phyloP scores from a whole-genome alignment of 257 asterid species.

The Solanum tarapatanum region DNA sequence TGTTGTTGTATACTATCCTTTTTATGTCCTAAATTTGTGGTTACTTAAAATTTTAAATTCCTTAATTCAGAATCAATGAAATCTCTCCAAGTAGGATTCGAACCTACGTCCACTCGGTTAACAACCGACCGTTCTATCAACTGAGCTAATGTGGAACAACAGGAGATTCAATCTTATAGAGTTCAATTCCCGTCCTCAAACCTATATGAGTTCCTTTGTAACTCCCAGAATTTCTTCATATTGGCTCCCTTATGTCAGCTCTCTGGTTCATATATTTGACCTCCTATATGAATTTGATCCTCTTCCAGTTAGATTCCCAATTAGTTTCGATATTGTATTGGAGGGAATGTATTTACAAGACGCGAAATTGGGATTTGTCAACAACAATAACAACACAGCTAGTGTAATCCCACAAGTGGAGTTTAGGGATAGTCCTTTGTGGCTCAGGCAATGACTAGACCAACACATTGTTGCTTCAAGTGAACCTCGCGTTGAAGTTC shows the following conservation, averaged over 20 bases:
- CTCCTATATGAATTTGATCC: neutral
- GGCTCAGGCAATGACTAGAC: neutral
- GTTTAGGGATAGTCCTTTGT: neutral
- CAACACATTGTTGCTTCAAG: neutral
- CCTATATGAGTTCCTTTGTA: neutral
- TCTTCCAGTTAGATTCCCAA: neutral
- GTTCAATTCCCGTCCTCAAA: neutral
- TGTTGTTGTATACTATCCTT: neutral
- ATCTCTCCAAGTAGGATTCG: neutral
- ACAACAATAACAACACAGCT: neutral
- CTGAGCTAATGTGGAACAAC: neutral
- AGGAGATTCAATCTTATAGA: neutral
- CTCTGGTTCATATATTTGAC: neutral
- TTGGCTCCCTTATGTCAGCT: neutral
- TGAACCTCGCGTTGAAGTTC: neutral
- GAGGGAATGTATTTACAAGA: neutral
- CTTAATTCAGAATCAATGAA: neutral
- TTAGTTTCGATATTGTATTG: neutral
- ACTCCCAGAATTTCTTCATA: neutral
- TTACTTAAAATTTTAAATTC: neutral
- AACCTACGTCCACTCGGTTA: neutral
- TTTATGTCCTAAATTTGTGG: neutral
- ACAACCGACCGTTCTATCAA: neutral
- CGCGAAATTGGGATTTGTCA: neutral
- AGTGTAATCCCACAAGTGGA: neutral